phyloP scores from a whole-genome alignment of 331 rosid species.

The Quercus tomentella region DNA sequence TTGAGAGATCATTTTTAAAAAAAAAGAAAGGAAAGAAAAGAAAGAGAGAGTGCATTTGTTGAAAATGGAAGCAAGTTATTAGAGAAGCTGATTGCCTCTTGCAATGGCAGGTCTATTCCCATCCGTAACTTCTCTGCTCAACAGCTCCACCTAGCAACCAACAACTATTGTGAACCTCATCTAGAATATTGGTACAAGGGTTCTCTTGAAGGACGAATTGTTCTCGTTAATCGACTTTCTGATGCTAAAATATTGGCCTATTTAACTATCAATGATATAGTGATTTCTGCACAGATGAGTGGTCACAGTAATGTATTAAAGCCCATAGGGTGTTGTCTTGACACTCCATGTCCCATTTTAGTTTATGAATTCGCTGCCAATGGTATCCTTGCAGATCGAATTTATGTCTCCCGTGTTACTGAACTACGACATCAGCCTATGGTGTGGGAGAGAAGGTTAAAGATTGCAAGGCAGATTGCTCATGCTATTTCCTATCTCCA shows the following conservation, averaged over 20 bases:
- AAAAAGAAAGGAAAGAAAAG: not conserved
- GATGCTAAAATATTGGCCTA: not conserved
- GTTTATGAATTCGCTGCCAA: not conserved
- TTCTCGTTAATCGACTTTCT: not conserved
- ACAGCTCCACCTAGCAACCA: not conserved
- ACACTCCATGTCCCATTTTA: not conserved
- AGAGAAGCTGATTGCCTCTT: not conserved
- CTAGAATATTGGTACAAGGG: not conserved
- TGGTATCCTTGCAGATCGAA: not conserved
- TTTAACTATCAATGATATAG: not conserved
- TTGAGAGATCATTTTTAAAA: no score
- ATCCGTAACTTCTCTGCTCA: not conserved
- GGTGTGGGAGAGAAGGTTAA: not conserved
- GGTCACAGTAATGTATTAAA: not conserved
- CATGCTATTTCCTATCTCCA: not conserved
- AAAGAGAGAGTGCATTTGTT: not conserved
- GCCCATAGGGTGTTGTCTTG: not conserved
- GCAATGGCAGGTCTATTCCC: not conserved
- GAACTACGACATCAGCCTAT: not conserved
- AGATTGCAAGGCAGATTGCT: not conserved
- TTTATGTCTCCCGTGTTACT: not conserved
- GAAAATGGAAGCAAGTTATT: not conserved
- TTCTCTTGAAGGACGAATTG: not conserved
- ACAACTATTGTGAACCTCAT: not conserved
- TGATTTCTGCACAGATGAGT: not conserved